Evolutionary conservation across 2,329 filamentous ascomycete species (phyloP), one percentile per base, ranked within the genome.

Genomic region (Xylariales sp.): DNA sequence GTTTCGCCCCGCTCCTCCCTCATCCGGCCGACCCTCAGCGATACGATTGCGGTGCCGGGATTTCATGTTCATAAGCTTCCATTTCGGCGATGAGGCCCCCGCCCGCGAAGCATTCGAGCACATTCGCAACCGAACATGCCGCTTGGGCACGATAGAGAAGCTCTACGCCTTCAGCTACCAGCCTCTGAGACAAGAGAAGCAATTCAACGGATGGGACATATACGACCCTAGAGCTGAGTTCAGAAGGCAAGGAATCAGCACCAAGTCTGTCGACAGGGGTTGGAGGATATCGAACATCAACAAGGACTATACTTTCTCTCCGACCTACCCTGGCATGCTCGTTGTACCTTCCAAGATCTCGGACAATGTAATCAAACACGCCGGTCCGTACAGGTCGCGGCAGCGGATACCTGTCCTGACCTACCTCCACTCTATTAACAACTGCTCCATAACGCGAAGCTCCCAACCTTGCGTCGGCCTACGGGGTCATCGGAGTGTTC

Each of bases 341-440:
- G 84, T 84, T 10, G 90, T 98, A 14, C 93, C 93, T 16, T 81
- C 83, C 17, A 80, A 78, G 41, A 95, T 98, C 49, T 97, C 91
- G n/a, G 93, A 98, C 62, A 96, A 93, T 55, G 89, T 91, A 33
- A 76, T 98, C 34, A 95, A 95, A 55, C 95, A 98, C 57, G 93
- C 90, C 18, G 85, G 83, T 42, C 78, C 82, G 45, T 97, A 95
- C 63, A 85, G 93, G 36, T 97, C 93, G 1, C 80, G 90, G 42
- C 81, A 84, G 46, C 83, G 93, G 43, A 90, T 98, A 60, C 93
- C 93, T 2, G 85, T 83, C 4, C 68, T 98, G 27, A 89, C 89
- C 16, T 98, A 98, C 61, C 78, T 96, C n/a, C 93, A 98, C 60
- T 88, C 88, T 0, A 74, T 96, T 52, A 98, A 97, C 59, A 95